These are phyloP conservation scores for Aureobasidium subglaciale DNA, from an alignment of 2,329 filamentous ascomycete species.

Conservation along the genomic window DNA sequence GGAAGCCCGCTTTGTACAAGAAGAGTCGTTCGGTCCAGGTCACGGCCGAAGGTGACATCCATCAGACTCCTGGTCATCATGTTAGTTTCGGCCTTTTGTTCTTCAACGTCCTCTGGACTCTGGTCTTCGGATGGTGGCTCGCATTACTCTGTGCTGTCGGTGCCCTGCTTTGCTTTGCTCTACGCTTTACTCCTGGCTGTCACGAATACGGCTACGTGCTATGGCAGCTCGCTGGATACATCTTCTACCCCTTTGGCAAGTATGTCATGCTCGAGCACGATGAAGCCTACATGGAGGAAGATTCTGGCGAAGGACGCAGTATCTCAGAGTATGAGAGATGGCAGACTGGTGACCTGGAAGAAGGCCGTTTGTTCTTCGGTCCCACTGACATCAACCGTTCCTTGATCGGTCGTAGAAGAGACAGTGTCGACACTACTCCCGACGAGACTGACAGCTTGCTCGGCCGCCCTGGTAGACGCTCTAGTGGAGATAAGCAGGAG, in stretches of 20 bases:
- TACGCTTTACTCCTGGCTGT: conserved; percentile 72
- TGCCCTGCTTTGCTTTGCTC: conserved; percentile 67
- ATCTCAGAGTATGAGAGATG: conserved; percentile 99
- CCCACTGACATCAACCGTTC: conserved; percentile 63
- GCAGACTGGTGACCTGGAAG: conserved; percentile 95
- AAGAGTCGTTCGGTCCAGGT: conserved; percentile 95
- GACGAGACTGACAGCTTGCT: conserved; percentile 88
- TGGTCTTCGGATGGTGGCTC: conserved; percentile 96
- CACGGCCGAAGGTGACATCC: conserved; percentile 92
- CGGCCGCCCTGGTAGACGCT: conserved; percentile 52
- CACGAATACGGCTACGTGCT: conserved; percentile 80
- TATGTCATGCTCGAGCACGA: conserved; percentile 91
- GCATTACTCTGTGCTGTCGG: conserved; percentile 66
- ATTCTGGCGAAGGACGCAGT: conserved; percentile 89
- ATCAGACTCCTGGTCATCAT: conserved; percentile 82
- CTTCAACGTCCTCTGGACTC: conserved; percentile 85
- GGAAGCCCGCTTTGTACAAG: conserved; percentile 98
- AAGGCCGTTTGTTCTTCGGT: conserved; percentile 92
- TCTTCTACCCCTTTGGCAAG: conserved; percentile 95
- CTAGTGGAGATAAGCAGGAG: conserved; percentile 18
- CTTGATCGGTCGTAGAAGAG: conserved; percentile 75
- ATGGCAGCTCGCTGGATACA: conserved; percentile 73
- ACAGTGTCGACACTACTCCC: conserved; percentile 73
- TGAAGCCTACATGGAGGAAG: conserved; percentile 88
- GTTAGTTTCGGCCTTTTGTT: conserved; percentile 79